phyloP scores from a whole-genome alignment of 305 asterid genomes.

The Withania somnifera region DNA sequence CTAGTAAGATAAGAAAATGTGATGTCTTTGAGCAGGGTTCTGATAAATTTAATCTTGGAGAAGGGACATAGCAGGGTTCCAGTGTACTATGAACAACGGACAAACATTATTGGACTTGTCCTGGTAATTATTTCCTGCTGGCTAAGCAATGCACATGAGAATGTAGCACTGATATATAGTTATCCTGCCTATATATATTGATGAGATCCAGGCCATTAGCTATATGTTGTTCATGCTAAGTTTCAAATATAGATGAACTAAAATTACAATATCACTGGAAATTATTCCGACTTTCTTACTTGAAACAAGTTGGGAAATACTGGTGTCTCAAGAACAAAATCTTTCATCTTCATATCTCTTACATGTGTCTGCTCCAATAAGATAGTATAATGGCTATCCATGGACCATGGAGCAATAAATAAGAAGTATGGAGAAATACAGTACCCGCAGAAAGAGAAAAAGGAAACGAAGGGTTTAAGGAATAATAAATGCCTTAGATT shows the following conservation, averaged over 20 bases:
- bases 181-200: neutral
- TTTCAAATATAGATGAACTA: neutral
- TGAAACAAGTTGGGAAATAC: neutral
- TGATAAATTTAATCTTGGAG: conserved; percentile 53
- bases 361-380: neutral
- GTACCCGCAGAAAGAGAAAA: neutral
- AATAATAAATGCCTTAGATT: neutral
- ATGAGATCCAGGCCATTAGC: neutral
- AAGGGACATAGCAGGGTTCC: conserved; percentile 88
- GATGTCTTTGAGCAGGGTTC: conserved; percentile 16
- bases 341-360: neutral
- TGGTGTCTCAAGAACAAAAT: neutral
- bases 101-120: conserved; percentile 65
- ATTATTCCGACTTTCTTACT: neutral
- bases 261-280: neutral
- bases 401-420: neutral
- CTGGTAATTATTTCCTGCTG: conserved; percentile 36
- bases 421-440: neutral
- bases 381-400: neutral
- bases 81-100: conserved; percentile 60
- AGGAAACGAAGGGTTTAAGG: neutral
- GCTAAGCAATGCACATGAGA: neutral
- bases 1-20: neutral
- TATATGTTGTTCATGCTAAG: neutral
- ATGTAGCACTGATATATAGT: neutral